Conservation (phyloP, 768 basidiomycete species). For the Jaapia argillacea region DNA sequence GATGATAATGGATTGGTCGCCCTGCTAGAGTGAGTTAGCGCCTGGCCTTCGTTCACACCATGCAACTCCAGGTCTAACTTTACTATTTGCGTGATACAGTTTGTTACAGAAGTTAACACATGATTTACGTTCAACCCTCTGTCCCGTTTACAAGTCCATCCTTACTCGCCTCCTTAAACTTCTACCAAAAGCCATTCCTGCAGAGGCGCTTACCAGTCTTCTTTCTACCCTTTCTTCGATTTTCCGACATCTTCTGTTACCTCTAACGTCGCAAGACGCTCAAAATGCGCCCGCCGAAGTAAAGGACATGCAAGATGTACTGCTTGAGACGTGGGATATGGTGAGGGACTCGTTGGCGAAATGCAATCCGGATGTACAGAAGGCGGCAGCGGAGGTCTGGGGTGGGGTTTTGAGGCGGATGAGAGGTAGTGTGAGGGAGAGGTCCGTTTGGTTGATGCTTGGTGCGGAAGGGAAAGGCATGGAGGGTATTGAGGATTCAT, state of each 20-base stretch:
- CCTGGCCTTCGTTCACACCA: neutral
- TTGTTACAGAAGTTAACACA: conserved; percentile 70
- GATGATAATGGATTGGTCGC: conserved; percentile 68
- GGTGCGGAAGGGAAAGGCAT: conserved; percentile 37
- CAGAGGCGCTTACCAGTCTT: conserved; percentile 49
- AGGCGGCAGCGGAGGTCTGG: conserved; percentile 84
- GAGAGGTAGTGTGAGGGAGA: conserved; percentile 46
- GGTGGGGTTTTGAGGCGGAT: conserved; percentile 65
- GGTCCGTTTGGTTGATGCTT: conserved; percentile 47
- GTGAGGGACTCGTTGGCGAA: conserved; percentile 41
- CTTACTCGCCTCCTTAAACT: conserved; percentile 46
- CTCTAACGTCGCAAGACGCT: conserved; percentile 17
- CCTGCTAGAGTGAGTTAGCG: conserved; percentile 61
- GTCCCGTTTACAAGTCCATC: conserved; percentile 48
- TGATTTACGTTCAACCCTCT: conserved; percentile 71
- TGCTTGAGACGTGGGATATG: conserved; percentile 38
- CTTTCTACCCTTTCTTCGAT: conserved; percentile 58
- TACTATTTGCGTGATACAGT: conserved; percentile 26
- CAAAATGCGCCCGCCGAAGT: neutral
- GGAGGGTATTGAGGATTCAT: conserved; percentile 46
- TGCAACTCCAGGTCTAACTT: conserved; percentile 2
- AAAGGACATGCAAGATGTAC: neutral
- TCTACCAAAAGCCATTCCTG: conserved; percentile 48
- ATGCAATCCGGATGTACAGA: conserved; percentile 63
- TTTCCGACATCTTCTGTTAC: conserved; percentile 67